phyloP scores from a whole-genome alignment of 1,139 yeast species.

The Yamadazyma spencermartinsiae region DNA sequence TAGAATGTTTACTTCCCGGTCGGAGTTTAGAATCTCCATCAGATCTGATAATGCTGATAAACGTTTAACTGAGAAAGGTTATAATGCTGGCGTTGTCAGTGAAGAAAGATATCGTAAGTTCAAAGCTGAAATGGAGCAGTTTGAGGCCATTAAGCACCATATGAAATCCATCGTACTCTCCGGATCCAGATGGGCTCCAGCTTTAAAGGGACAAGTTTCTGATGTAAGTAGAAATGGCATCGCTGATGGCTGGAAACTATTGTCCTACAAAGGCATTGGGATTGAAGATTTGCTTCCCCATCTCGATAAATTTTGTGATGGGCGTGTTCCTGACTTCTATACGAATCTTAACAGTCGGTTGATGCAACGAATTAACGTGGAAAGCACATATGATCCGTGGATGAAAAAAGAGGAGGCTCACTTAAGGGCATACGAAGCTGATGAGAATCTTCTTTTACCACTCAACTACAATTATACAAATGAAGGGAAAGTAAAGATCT shows the following conservation, averaged over 20 bases:
- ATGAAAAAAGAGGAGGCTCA: slow-evolving; percentile 69
- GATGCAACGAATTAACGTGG: slow-evolving; percentile 65
- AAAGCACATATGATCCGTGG: slow-evolving; percentile 83
- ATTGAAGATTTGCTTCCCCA: slow-evolving; percentile 34
- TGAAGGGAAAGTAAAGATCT: slow-evolving; percentile 49
- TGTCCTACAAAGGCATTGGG: slow-evolving; percentile 39
- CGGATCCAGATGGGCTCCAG: slow-evolving; percentile 65
- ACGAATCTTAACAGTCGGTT: slow-evolving; percentile 51
- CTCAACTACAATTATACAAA: slow-evolving; percentile 57
- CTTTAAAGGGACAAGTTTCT: slow-evolving; percentile 47
- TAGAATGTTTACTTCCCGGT: slow-evolving; percentile 95
- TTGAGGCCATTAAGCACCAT: slow-evolving; percentile 44
- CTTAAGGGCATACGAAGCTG: slow-evolving; percentile 77
- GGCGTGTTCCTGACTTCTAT: slow-evolving; percentile 22
- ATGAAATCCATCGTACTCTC: slow-evolving; percentile 49
- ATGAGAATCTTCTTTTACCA: slow-evolving; percentile 74
- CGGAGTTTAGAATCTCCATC: slow-evolving; percentile 87
- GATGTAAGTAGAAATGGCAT: slow-evolving; percentile 32
- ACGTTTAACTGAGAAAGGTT: slow-evolving; percentile 73
- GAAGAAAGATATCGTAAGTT: slow-evolving; percentile 58
- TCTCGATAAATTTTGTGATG: slow-evolving; percentile 22
- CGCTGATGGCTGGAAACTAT: slow-evolving; percentile 47
- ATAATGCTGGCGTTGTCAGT: slow-evolving; percentile 64
- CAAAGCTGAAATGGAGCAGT: slow-evolving; percentile 44
- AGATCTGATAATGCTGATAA: slow-evolving; percentile 93